These are phyloP conservation scores for Pestalotiopsis sp. DNA, from an alignment of 2,329 filamentous ascomycete species.

Conservation along the genomic window DNA sequence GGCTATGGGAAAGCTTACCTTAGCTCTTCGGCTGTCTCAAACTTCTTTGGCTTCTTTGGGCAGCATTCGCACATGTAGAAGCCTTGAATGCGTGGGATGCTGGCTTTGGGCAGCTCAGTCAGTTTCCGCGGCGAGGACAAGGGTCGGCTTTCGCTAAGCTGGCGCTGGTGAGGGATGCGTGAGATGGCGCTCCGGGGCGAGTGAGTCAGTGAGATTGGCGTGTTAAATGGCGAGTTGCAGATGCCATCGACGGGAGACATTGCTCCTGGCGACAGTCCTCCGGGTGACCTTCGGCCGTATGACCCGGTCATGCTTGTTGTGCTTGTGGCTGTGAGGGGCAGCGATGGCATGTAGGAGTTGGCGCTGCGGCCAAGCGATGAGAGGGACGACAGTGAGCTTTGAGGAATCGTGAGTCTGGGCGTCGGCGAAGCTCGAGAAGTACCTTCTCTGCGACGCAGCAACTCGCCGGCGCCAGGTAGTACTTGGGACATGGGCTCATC, in stretches of 20 bases:
- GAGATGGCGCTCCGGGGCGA: conserved; percentile 52
- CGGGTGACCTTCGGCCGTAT: conserved; percentile 49
- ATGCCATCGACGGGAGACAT: conserved; percentile 40
- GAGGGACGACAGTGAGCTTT: conserved; percentile 47
- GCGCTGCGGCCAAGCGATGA: conserved; percentile 47
- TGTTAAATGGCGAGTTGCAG: conserved; percentile 51
- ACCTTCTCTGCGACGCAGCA: conserved; percentile 50
- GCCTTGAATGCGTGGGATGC: conserved; percentile 51
- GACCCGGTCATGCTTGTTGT: conserved; percentile 45
- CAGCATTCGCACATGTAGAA: conserved; percentile 86
- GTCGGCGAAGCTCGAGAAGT: conserved; percentile 55
- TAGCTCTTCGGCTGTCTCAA: conserved; percentile 81
- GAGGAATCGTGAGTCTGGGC: conserved; percentile 50
- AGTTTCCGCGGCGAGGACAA: conserved; percentile 54
- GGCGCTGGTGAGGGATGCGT: conserved; percentile 46
- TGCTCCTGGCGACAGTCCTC: conserved; percentile 50
- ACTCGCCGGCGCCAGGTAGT: conserved; percentile 42
- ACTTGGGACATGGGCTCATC: conserved; percentile 47
- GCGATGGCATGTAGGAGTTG: conserved; percentile 50
- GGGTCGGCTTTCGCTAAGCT: conserved; percentile 42
- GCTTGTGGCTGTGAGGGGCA: conserved; percentile 45
- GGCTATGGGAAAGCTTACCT: conserved; percentile 59
- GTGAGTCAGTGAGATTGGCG: conserved; percentile 49
- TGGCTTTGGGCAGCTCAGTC: conserved; percentile 50
- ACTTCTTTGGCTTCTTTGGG: conserved; percentile 96